These are phyloP conservation scores for Oemleria cerasiformis DNA, from an alignment of 306 rosid genomes.

Conservation along the genomic window DNA sequence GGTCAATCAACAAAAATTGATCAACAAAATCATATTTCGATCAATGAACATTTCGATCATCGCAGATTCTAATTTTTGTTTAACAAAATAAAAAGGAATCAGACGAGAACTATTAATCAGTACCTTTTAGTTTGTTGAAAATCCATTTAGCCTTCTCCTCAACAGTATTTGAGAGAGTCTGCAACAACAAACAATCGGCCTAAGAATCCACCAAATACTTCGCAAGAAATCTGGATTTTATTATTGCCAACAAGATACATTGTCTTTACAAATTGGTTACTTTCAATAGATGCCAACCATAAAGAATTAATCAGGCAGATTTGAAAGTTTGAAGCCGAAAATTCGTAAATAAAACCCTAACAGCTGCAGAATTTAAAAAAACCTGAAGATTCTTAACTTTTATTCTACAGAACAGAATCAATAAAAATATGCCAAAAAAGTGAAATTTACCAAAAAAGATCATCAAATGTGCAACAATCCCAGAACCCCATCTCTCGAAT, in stretches of 20 bases:
- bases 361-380: neutral
- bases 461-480: neutral
- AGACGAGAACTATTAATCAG: neutral
- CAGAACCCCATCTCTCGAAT: slow-evolving; percentile 6
- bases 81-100: no score
- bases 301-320: no score
- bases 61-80: neutral
- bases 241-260: neutral
- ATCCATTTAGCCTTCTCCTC: slow-evolving; percentile 98
- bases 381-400: neutral
- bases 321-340: no score
- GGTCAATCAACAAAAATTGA: neutral
- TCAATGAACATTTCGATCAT: neutral
- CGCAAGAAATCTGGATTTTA: neutral
- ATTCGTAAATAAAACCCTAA: no score
- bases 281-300: no score
- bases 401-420: no score
- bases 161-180: slow-evolving; percentile 85
- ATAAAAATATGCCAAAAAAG: neutral
- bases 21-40: neutral
- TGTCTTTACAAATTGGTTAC: no score
- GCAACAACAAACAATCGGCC: slow-evolving; percentile 26
- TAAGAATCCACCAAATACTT: slow-evolving; percentile 8
- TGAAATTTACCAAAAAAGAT: neutral
- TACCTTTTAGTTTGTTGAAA: slow-evolving; percentile 95